A percentile compares a stretch with the other conserved stretches of the same genome.
These are phyloP conservation scores for Ophiostoma himal-ulmi DNA, from an alignment of 2,329 filamentous ascomycete genomes.

Conservation along the genomic window DNA sequence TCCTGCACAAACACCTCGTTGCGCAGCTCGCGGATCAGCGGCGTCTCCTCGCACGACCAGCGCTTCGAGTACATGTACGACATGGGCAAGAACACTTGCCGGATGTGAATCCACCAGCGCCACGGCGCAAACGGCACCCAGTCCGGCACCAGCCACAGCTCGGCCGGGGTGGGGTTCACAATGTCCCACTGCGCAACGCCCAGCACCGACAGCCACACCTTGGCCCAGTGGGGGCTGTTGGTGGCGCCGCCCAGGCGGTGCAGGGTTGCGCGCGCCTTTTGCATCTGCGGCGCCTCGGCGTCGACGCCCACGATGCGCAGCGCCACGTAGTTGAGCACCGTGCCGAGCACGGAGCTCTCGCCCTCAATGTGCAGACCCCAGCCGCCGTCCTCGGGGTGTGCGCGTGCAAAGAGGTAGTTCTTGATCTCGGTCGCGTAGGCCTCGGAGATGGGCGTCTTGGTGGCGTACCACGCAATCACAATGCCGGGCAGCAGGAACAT, in stretches of 20 bases:
- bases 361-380: constrained; percentile 97
- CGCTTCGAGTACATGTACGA: constrained; percentile 79
- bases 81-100: constrained; percentile 94
- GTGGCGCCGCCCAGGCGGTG: constrained; percentile 81
- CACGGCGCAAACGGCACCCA: constrained; percentile 87
- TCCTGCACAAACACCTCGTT: constrained; percentile 78
- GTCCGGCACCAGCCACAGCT: constrained; percentile 87
- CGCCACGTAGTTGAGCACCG: constrained; percentile 76
- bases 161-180: constrained; percentile 89
- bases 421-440: constrained; percentile 82
- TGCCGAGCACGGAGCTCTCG: constrained; percentile 87
- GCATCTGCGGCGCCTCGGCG: constrained; percentile 76
- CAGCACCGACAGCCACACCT: constrained; percentile 85
- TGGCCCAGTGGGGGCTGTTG: constrained; percentile 88
- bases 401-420: constrained; percentile 82
- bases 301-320: constrained; percentile 77
- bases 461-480: constrained; percentile 81
- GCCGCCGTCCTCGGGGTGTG: constrained; percentile 82
- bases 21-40: constrained; percentile 64
- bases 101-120: constrained; percentile 98
- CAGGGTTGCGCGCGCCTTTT: constrained; percentile 74
- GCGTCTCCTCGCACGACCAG: constrained; percentile 71
- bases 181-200: constrained; percentile 84
- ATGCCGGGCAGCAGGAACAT: constrained; percentile 90
- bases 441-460: constrained; percentile 76